Evolutionary conservation across 805 yeast genomes (phyloP).

Genomic region (Nakazawaea siamensis): DNA sequence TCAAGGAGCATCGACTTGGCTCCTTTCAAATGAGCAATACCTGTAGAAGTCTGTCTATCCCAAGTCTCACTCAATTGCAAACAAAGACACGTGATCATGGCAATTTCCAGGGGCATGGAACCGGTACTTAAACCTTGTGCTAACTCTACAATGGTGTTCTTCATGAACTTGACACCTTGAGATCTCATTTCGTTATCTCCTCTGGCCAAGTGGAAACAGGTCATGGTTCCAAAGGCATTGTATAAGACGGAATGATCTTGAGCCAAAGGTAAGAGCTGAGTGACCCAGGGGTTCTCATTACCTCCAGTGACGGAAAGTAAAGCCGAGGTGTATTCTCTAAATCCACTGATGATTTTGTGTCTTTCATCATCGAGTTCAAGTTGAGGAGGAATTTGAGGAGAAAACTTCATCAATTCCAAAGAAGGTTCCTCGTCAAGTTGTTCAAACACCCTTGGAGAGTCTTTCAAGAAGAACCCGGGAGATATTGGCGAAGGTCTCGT

Average conservation of each 20-base stretch:
- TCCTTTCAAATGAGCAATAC: conserved; percentile 62
- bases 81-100: conserved; percentile 55
- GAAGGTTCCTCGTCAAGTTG: background rate
- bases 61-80: conserved; percentile 61
- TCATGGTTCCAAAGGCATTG: conserved; percentile 60
- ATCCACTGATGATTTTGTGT: conserved; percentile 24
- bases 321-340: conserved; percentile 38
- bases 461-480: conserved; percentile 2
- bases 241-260: conserved; percentile 45
- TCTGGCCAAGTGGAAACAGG: conserved; percentile 49
- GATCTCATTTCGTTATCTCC: conserved; percentile 36
- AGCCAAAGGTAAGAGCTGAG: conserved; percentile 48
- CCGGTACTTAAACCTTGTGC: conserved; percentile 44
- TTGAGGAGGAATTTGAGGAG: background rate
- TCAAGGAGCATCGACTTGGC: conserved; percentile 53
- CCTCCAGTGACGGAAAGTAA: conserved; percentile 61
- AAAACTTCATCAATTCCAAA: too few species aligned
- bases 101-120: conserved; percentile 54
- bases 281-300: conserved; percentile 62
- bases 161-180: conserved; percentile 51
- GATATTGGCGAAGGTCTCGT: conserved; percentile 1
- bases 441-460: background rate
- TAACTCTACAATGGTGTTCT: conserved; percentile 46
- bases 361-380: conserved; percentile 21
- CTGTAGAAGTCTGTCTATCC: conserved; percentile 61